Conservation (phyloP, 2,329 filamentous ascomycete species). For the Ilyonectria robusta region DNA sequence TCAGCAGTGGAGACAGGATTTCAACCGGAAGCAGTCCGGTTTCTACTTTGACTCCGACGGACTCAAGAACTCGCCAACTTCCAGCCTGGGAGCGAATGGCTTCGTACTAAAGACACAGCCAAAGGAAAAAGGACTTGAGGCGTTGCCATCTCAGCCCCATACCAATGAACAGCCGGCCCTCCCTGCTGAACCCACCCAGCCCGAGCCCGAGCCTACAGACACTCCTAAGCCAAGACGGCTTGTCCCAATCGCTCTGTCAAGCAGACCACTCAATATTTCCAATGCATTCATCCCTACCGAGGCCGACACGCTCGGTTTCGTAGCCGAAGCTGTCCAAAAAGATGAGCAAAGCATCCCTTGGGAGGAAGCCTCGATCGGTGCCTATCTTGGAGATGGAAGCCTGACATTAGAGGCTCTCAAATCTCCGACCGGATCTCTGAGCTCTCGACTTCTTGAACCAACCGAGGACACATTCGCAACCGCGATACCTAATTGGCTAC, state of each 20-base stretch:
- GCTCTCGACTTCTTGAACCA: conserved; percentile 40
- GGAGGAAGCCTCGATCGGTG: conserved; percentile 40
- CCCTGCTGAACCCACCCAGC: background rate
- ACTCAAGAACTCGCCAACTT: background rate
- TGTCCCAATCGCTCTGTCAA: conserved; percentile 43
- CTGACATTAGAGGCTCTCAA: conserved; percentile 45
- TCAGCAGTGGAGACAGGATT: conserved; percentile 47
- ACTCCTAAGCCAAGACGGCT: conserved; percentile 48
- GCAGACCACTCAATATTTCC: conserved; percentile 34
- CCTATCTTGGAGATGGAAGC: conserved; percentile 55
- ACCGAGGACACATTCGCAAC: conserved; percentile 47
- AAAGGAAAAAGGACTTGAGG: background rate
- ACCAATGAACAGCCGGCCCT: no score
- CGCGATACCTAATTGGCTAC: conserved; percentile 47
- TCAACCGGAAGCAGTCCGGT: conserved; percentile 37
- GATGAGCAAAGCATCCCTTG: conserved; percentile 32
- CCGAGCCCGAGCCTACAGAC: conserved; percentile 22
- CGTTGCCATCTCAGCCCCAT: background rate
- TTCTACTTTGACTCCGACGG: conserved; percentile 27
- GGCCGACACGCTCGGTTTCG: conserved; percentile 37
- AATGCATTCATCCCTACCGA: conserved; percentile 45
- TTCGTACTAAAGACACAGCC: background rate
- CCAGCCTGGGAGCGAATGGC: background rate
- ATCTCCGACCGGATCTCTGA: conserved; percentile 40
- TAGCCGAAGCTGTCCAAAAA: background rate